Evolutionary conservation across 495 filamentous ascomycete species (phyloP), one percentile per base, ranked within the genome.

Genomic region (Lepraria neglecta): DNA sequence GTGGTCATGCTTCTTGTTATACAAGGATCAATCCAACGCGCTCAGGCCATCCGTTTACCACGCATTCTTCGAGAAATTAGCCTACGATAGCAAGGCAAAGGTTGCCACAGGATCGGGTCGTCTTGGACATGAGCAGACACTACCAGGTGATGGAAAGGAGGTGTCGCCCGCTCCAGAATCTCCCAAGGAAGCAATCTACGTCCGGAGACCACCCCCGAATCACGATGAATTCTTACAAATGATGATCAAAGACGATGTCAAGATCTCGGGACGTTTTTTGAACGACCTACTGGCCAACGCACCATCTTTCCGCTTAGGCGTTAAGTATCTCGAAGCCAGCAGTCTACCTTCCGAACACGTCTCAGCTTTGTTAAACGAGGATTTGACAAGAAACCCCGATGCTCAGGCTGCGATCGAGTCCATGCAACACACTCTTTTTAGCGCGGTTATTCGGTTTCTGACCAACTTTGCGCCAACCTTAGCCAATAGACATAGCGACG

Each of bases 1-100:
- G 12, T 90, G 87, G 87, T 80, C 79, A 17, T 82, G 82, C 59
- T 90, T 89, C 68, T 67, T 85, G 10, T 76, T 81, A 0, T 84
- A 75, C 50, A 75, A 81, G 63, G 72, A 42, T 53, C 45, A 52
- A 28, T 3, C 60, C 70, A 78, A 24, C 10, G 4, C 35, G 12
- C 51, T 21, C 33, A 28, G 35, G 38, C 40, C 60, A 61, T 35
- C 35, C 14, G 43, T 85, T 1, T 87, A 83, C 67, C 67, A 74
- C 54, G 83, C 80, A 35, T 87, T 89, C 77, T 79, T 83, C 33
- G 75, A 79, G 60, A 88, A 86, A 62, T 63, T 88, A 9, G 68
- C 82, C 15, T 76, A 75, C 24, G 71, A 70, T 65, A 74, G 56
- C 63, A 71, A 68, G 67, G 73, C 65, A 33, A 44, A 10, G 15